A percentile compares a stretch with the other conserved stretches of the same genome.
These are phyloP conservation scores for Pestalotiopsis sp. DNA, from an alignment of 2,329 filamentous ascomycete species.

Conservation along the genomic window DNA sequence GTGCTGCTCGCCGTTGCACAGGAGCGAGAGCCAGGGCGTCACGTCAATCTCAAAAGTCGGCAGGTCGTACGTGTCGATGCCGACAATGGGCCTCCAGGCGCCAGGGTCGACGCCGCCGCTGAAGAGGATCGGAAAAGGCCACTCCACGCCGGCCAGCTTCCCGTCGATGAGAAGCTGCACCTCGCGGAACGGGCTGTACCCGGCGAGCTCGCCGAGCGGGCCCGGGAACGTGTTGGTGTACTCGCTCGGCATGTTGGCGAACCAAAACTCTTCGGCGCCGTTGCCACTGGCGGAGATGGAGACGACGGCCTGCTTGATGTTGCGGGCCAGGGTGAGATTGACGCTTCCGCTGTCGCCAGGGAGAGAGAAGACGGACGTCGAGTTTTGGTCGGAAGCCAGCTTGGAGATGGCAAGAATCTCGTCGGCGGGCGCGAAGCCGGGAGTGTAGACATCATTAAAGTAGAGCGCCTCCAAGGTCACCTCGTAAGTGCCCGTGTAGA, in stretches of 20 bases:
- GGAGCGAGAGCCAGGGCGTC: conserved; percentile 62
- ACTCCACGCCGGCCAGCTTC: conserved; percentile 63
- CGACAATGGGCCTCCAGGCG: conserved; percentile 71
- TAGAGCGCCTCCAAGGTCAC: conserved; percentile 60
- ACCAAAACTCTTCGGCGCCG: conserved; percentile 71
- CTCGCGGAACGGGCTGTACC: conserved; percentile 68
- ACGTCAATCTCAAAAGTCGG: conserved; percentile 70
- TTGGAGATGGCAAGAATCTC: conserved; percentile 44
- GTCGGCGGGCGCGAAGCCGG: conserved; percentile 31
- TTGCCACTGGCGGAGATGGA: conserved; percentile 68
- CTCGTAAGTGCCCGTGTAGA: conserved; percentile 62
- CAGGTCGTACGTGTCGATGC: conserved; percentile 70
- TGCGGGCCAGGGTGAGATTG: conserved; percentile 52
- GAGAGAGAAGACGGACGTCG: conserved; percentile 58
- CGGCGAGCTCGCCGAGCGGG: conserved; percentile 51
- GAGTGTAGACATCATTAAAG: conserved; percentile 36
- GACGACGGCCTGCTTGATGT: conserved; percentile 61
- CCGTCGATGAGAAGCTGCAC: conserved; percentile 68
- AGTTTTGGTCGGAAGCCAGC: conserved; percentile 41
- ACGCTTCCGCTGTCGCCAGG: conserved; percentile 54
- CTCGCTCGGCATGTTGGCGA: conserved; percentile 63
- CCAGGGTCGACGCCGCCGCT: conserved; percentile 69
- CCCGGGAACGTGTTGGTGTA: conserved; percentile 57
- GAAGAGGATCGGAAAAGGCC: conserved; percentile 72
- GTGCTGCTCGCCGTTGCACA: conserved; percentile 59